Evolutionary conservation across 192 early-diverging fungal species (phyloP), one percentile per base, ranked within the genome.

Genomic region (Tieghemiomyces parasiticus): DNA sequence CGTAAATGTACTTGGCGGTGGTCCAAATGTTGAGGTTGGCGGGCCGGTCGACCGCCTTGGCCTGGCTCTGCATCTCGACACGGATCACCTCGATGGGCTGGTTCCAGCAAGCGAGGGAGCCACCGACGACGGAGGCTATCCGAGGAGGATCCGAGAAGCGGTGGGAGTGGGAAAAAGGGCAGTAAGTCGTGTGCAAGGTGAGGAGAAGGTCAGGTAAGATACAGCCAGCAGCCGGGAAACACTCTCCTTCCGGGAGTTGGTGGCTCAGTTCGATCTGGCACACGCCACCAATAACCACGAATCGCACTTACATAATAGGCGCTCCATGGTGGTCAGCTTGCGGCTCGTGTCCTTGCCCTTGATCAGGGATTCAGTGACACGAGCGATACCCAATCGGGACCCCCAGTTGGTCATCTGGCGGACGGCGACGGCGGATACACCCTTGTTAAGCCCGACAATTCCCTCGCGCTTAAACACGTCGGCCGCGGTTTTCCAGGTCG

Each of bases 371-470:
- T 90, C 85, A 34, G 85, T 79, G 34, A 81, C 72, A 46, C 88
- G 84, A 16, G 88, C 76, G 46, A 90, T 82, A 59, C 88, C 94
- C 49, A 98, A 85, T 35, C 95, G 85, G 32, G 89, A 92, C n/a
- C 91, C 95, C 95, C 95, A 98, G 78, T 98, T 98, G 49, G 95
- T 98, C 69, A 87, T 88, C 68, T 98, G 95, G 48, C 95, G 81
- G 46, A 98, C 56, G 0, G 95, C 95, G 16, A 98, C 95, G n/a
- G 95, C 95, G 46, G 91, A 92, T 1, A 98, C 95, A 25, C 95
- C 95, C 77, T 96, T 96, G 77, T 98, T 98, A 65, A 98, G 88
- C 24, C 95, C 95, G 30, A 79, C 75, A 69, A 99, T 90, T 46
- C 95, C 95, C 74, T 99, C 95, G 24, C 74, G 75, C 65, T 82